A percentile compares a stretch with the other conserved stretches of the same genome.
These are phyloP conservation scores for Trichoderma gamsii DNA, from an alignment of 495 filamentous ascomycete species.

Conservation along the genomic window DNA sequence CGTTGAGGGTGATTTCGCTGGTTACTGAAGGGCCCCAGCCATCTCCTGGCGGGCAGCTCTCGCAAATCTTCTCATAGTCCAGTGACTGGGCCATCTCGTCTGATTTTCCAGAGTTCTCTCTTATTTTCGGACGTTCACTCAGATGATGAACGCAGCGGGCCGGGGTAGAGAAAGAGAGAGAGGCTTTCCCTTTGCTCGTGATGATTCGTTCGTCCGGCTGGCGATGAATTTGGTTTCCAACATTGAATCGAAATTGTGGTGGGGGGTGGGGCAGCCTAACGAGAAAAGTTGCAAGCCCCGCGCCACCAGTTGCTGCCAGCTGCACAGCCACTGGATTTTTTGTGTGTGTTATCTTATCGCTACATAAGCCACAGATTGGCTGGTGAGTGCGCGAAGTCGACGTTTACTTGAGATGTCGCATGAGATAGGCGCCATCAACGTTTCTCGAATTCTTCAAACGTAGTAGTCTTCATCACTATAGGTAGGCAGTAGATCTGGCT, in stretches of 20 bases:
- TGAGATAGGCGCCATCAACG: too few species aligned
- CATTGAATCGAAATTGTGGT: constrained; percentile 17
- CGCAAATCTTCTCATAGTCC: constrained; percentile 37
- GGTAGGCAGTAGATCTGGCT: too few species aligned
- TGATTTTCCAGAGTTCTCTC: not conserved
- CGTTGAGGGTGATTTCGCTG: constrained; percentile 77
- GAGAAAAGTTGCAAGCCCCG: constrained; percentile 14
- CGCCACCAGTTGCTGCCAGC: constrained; percentile 6
- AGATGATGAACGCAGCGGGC: not conserved
- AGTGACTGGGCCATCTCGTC: constrained; percentile 25
- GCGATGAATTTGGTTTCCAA: constrained; percentile 16
- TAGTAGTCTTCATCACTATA: too few species aligned
- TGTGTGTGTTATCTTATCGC: not conserved
- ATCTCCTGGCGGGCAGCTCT: constrained; percentile 51
- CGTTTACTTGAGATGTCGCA: too few species aligned
- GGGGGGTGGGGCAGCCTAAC: constrained; percentile 17
- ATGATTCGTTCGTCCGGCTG: not conserved
- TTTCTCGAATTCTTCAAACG: too few species aligned
- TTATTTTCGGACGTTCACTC: not conserved
- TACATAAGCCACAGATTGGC: not conserved
- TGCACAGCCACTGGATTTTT: not conserved
- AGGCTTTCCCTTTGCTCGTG: not conserved
- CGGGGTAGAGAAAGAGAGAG: not conserved
- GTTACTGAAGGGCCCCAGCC: constrained; percentile 86
- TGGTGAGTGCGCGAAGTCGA: too few species aligned